phyloP scores from a whole-genome alignment of 768 basidiomycete genomes.

The Lentinula sp. region DNA sequence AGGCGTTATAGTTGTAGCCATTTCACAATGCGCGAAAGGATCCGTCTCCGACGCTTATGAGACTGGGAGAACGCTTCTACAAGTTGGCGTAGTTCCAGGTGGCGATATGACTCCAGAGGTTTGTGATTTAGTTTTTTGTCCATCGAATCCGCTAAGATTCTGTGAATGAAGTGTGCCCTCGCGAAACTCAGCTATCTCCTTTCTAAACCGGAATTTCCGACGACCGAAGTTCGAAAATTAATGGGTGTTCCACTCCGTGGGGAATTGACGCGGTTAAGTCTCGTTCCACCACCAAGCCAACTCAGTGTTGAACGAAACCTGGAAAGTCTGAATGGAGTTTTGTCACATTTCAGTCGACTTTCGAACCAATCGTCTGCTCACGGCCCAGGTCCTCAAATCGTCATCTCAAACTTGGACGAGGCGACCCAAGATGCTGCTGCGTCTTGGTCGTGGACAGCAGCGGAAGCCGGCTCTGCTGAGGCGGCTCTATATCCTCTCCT shows the following conservation, averaged over 20 bases:
- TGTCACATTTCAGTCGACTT: slow-evolving; percentile 66
- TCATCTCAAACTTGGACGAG: slow-evolving; percentile 26
- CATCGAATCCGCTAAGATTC: background rate
- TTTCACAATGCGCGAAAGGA: slow-evolving; percentile 86
- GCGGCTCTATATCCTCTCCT: slow-evolving; percentile 70
- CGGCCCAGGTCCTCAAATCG: slow-evolving; percentile 24
- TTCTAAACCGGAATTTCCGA: slow-evolving; percentile 73
- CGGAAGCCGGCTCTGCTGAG: slow-evolving; percentile 67
- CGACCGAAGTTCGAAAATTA: slow-evolving; percentile 64
- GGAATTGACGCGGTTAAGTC: slow-evolving; percentile 63
- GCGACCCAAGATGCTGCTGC: slow-evolving; percentile 44
- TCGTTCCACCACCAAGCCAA: slow-evolving; percentile 36
- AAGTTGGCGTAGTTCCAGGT: slow-evolving; percentile 77
- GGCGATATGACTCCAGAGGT: slow-evolving; percentile 97
- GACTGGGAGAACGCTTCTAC: slow-evolving; percentile 63
- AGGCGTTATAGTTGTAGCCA: slow-evolving; percentile 85
- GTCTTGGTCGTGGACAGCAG: slow-evolving; percentile 74
- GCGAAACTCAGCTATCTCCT: slow-evolving; percentile 87
- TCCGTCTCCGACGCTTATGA: slow-evolving; percentile 82
- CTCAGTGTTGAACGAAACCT: slow-evolving; percentile 43
- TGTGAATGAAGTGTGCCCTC: slow-evolving; percentile 64
- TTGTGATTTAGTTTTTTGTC: slow-evolving; percentile 2
- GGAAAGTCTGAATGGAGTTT: slow-evolving; percentile 56
- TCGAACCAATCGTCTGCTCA: slow-evolving; percentile 30
- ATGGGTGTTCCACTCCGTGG: slow-evolving; percentile 80